A percentile compares a stretch with the other conserved stretches of the same genome.
Evolutionary conservation across 345 rosid species (phyloP).

Genomic region (Gynandropsis gynandra): DNA sequence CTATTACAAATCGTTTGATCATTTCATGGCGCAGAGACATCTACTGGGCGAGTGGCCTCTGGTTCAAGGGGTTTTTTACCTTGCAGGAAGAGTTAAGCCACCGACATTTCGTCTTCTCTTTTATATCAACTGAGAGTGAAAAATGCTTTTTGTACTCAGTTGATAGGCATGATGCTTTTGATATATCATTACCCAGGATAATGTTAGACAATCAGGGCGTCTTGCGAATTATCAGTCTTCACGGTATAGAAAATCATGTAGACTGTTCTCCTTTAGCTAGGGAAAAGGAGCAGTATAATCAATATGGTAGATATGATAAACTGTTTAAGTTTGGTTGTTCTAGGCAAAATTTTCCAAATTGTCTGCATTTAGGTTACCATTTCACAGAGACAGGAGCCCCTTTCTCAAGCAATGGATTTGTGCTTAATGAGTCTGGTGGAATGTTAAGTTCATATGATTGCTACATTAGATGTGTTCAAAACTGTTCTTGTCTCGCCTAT

Average conservation of each 20-base stretch:
- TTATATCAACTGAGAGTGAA: slow-evolving; percentile 24
- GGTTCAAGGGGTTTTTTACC: slow-evolving; percentile 10
- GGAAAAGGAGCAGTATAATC: too few relatives aligned
- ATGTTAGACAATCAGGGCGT: slow-evolving; percentile 9
- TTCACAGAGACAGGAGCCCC: slow-evolving; percentile 5
- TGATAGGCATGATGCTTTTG: neutral
- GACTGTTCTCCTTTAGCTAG: slow-evolving; percentile 8
- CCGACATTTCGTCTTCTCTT: slow-evolving; percentile 3
- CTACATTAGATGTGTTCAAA: slow-evolving; percentile 20
- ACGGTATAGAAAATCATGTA: neutral
- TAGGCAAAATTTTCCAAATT: neutral
- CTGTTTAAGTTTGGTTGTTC: neutral
- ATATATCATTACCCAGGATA: slow-evolving; percentile 1
- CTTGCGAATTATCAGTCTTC: slow-evolving; percentile 9
- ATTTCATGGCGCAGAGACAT: slow-evolving; percentile 20
- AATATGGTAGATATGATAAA: neutral
- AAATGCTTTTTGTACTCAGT: slow-evolving; percentile 20
- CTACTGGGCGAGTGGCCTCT: slow-evolving; percentile 25
- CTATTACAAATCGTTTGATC: slow-evolving; percentile 16
- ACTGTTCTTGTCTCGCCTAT: slow-evolving; percentile 39
- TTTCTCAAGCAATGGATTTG: slow-evolving; percentile 14
- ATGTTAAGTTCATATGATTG: slow-evolving; percentile 24
- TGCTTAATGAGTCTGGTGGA: slow-evolving; percentile 18
- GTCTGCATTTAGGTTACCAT: neutral
- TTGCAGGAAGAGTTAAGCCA: neutral